These are phyloP conservation scores for Protomyces inundatus DNA, from an alignment of 1,139 yeast species.

Conservation along the genomic window DNA sequence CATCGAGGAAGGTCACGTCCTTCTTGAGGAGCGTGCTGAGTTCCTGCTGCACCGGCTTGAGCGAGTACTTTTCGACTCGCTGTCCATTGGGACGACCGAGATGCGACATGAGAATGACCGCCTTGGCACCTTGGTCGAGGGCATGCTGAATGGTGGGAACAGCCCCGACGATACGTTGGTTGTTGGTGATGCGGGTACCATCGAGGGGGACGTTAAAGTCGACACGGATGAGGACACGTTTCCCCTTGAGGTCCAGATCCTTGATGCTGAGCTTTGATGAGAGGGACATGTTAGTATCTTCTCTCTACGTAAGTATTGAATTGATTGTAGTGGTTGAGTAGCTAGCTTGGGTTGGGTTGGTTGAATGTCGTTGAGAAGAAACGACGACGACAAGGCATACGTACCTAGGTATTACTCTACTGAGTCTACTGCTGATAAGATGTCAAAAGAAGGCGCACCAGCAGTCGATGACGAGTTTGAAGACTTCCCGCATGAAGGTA, in stretches of 20 bases:
- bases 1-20: conserved; percentile 70
- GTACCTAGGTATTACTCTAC: neutral
- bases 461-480: conserved; percentile 77
- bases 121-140: conserved; percentile 76
- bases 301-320: neutral
- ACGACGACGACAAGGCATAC: neutral
- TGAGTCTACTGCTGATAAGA: neutral
- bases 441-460: conserved; percentile 35
- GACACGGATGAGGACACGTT: conserved; percentile 83
- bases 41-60: conserved; percentile 87
- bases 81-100: conserved; percentile 98
- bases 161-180: conserved; percentile 97
- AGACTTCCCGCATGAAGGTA: conserved; percentile 83
- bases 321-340: neutral
- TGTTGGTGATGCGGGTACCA: conserved; percentile 93
- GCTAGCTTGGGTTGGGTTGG: neutral
- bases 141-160: conserved; percentile 94
- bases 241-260: conserved; percentile 74
- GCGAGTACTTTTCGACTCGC: conserved; percentile 71
- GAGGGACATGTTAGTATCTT: conserved; percentile 62
- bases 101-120: conserved; percentile 85
- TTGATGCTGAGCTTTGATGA: conserved; percentile 85
- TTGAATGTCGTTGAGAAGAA: neutral
- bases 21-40: conserved; percentile 65
- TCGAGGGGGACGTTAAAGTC: conserved; percentile 96